These are phyloP conservation scores for Canariomyces notabilis DNA, from an alignment of 2,329 filamentous ascomycete genomes.

Conservation along the genomic window DNA sequence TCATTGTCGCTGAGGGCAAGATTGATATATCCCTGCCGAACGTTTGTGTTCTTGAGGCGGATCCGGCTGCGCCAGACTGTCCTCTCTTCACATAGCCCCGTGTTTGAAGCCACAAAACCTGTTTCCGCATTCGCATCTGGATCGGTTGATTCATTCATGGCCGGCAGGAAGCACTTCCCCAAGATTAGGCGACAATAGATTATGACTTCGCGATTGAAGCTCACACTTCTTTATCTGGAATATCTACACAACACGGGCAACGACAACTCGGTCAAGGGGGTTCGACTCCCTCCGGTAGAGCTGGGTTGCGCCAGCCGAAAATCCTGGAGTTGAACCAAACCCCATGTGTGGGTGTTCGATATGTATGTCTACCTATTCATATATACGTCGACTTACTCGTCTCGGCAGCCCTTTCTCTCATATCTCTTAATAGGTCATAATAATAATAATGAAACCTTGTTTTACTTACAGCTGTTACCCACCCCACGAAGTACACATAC, in stretches of 20 bases:
- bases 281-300: too few relatives aligned
- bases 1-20: constrained; percentile 5
- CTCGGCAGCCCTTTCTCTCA: not conserved
- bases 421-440: too few relatives aligned
- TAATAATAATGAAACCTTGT: too few relatives aligned
- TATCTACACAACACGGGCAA: not conserved
- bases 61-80: constrained; percentile 30
- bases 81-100: constrained; percentile 28
- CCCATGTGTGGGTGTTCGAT: constrained; percentile 1
- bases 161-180: constrained; percentile 21
- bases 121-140: constrained; percentile 30
- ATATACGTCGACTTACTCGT: too few relatives aligned
- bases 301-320: too few relatives aligned
- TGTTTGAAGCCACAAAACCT: constrained; percentile 29
- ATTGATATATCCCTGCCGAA: not conserved
- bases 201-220: constrained; percentile 32
- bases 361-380: constrained; percentile 2
- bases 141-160: constrained; percentile 24
- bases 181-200: constrained; percentile 29
- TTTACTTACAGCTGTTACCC: too few relatives aligned
- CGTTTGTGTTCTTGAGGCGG: constrained; percentile 18
- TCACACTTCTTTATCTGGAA: constrained; percentile 31
- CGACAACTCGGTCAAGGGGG: too few relatives aligned
- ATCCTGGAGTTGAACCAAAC: too few relatives aligned
- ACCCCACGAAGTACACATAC: too few relatives aligned